A percentile compares a stretch with the other conserved stretches of the same genome.
Evolutionary conservation across 1,284 basidiomycete species (phyloP).

Genomic region (Xanthoconium separans): DNA sequence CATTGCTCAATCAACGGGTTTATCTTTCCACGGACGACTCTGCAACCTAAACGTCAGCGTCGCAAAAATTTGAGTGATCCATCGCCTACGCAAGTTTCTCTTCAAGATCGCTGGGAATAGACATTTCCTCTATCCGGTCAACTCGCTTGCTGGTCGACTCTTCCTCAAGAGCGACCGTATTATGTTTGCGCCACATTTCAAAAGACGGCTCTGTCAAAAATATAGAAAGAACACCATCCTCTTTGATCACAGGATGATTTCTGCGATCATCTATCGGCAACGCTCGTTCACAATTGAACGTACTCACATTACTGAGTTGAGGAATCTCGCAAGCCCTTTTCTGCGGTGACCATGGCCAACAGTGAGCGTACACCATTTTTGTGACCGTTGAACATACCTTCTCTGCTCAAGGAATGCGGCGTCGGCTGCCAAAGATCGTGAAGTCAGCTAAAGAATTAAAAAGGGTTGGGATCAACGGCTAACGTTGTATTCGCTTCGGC

Average conservation of each 20-base stretch:
- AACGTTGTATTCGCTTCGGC: slow-evolving; percentile 87
- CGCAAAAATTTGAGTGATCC: background rate
- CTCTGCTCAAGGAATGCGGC: slow-evolving; percentile 87
- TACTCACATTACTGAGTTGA: slow-evolving; percentile 75
- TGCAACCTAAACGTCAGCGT: slow-evolving; percentile 31
- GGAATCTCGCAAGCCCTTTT: slow-evolving; percentile 78
- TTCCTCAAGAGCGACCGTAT: slow-evolving; percentile 75
- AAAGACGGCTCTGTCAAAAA: slow-evolving; percentile 84
- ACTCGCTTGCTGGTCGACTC: slow-evolving; percentile 81
- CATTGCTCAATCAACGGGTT: slow-evolving; percentile 82
- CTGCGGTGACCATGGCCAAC: slow-evolving; percentile 36
- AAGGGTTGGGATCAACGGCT: slow-evolving; percentile 33
- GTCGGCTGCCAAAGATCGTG: slow-evolving; percentile 54
- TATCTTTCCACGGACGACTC: slow-evolving; percentile 70
- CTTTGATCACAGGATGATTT: slow-evolving; percentile 88
- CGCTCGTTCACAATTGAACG: background rate
- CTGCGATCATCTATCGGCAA: slow-evolving; percentile 36
- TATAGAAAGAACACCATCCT: slow-evolving; percentile 77
- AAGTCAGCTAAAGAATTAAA: slow-evolving; percentile 3
- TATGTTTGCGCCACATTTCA: slow-evolving; percentile 82
- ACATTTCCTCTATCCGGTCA: slow-evolving; percentile 85
- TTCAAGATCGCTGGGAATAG: slow-evolving; percentile 87
- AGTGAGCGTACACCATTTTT: background rate
- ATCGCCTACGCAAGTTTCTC: slow-evolving; percentile 74
- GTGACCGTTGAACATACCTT: slow-evolving; percentile 43